Conservation (phyloP, 257 asterid species). For the Echium plantagineum region DNA sequence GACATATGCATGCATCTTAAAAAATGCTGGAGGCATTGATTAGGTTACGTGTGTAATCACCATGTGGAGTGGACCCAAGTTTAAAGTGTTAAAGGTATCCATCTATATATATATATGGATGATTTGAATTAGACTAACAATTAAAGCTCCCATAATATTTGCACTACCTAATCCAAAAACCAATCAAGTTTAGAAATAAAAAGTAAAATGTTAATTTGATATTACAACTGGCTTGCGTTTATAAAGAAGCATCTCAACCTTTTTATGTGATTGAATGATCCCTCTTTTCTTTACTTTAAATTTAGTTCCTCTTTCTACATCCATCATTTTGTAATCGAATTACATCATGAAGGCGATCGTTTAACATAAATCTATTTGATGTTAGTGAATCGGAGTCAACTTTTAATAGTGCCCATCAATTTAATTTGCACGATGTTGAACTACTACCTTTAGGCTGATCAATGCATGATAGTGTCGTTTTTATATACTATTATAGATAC, state of each 20-base stretch:
- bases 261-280: conserved; percentile 19
- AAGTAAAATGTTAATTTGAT: conserved; percentile 12
- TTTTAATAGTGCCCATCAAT: background rate
- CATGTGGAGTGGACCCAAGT: background rate
- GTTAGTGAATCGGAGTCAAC: background rate
- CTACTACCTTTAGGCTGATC: background rate
- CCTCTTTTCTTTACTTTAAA: conserved; percentile 7
- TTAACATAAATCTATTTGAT: background rate
- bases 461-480: background rate
- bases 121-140: conserved; percentile 5
- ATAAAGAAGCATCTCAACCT: conserved; percentile 26
- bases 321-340: background rate
- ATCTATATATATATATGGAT: background rate
- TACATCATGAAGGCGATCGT: background rate
- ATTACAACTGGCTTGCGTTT: conserved; percentile 15
- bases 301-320: background rate
- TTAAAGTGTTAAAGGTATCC: conserved; percentile 11
- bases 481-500: no score
- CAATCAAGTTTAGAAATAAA: conserved; percentile 10
- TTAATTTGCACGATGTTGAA: background rate
- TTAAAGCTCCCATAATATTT: conserved; percentile 17
- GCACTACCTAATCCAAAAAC: conserved; percentile 18
- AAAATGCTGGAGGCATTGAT: conserved; percentile 3
- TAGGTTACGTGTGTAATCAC: conserved; percentile 16
- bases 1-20: conserved; percentile 11